Evolutionary conservation across 2,329 filamentous ascomycete species (phyloP).

Genomic region (Pseudogymnoascus sp.): DNA sequence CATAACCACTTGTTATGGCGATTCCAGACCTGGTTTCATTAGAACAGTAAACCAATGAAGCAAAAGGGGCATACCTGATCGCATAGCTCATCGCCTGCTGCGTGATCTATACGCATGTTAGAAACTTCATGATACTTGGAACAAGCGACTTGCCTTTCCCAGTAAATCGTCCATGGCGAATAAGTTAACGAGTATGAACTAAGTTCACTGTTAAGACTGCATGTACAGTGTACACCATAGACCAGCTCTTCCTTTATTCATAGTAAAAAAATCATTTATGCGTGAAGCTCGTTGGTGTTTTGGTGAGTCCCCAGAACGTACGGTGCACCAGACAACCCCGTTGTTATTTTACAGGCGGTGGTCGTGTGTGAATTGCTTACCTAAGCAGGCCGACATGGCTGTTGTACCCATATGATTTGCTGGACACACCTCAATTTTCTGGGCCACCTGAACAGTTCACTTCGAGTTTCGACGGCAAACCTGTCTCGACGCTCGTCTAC

Average conservation of each 20-base stretch:
- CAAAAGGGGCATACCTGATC: constrained; percentile 40
- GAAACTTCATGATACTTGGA: not conserved
- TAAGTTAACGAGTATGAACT: not conserved
- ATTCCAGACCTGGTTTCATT: constrained; percentile 57
- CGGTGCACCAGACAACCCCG: constrained; percentile 4
- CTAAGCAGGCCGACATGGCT: not conserved
- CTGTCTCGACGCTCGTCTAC: not conserved
- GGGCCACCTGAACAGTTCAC: constrained; percentile 4
- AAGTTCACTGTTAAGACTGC: not conserved
- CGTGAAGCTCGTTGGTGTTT: constrained; percentile 1
- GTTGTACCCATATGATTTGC: constrained; percentile 5
- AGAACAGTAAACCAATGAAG: not conserved
- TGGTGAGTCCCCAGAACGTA: not conserved
- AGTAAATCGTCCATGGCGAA: constrained; percentile 40
- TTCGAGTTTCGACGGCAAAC: not conserved
- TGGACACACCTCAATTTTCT: constrained; percentile 6
- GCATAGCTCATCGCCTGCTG: constrained; percentile 70
- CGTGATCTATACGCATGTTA: constrained; percentile 43
- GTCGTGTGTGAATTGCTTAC: constrained; percentile 4
- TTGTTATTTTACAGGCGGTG: not conserved
- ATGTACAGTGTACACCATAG: not conserved
- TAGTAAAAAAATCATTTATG: constrained; percentile 1
- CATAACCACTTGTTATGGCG: constrained; percentile 75
- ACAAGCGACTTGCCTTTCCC: constrained; percentile 41
- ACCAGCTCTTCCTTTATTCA: not conserved